A percentile compares a stretch with the other conserved stretches of the same genome.
Conservation (phyloP, 208 protist genomes). For the Acanthamoeba castellanii region DNA sequence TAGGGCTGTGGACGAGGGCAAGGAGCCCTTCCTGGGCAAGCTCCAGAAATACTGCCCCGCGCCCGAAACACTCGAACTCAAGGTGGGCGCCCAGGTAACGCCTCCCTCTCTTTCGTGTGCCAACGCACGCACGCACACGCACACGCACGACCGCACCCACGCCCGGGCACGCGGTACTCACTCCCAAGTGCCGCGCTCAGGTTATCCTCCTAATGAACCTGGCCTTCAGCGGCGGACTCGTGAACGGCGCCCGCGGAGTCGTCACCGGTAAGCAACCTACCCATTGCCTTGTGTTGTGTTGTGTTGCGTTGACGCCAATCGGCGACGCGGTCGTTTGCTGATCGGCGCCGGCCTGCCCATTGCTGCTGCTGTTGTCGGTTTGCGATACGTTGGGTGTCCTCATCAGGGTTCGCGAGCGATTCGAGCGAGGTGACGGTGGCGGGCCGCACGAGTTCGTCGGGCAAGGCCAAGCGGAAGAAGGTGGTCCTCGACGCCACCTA, state of each 20-base stretch:
- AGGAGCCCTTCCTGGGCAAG: constrained; percentile 60
- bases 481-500: neutral
- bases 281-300: neutral
- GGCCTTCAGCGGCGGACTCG: constrained; percentile 71
- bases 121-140: no score
- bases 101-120: no score
- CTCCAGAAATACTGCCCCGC: constrained; percentile 69
- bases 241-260: constrained; percentile 85
- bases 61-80: constrained; percentile 38
- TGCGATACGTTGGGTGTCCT: no score
- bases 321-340: no score
- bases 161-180: no score
- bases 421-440: constrained; percentile 32
- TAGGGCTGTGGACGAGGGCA: constrained; percentile 36
- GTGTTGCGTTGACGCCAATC: neutral
- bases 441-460: neutral
- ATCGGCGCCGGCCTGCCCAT: no score
- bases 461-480: neutral
- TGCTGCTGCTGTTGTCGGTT: no score
- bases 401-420: constrained; percentile 16
- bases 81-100: neutral
- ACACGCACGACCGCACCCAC: no score
- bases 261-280: constrained; percentile 6
- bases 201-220: constrained; percentile 88
- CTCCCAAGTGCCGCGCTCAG: neutral